Percentiles rank a stretch among this genome's conserved stretches.
These are phyloP conservation scores for Pythium guiyangense DNA, from an alignment of 352 stramenopile species.

Conservation along the genomic window DNA sequence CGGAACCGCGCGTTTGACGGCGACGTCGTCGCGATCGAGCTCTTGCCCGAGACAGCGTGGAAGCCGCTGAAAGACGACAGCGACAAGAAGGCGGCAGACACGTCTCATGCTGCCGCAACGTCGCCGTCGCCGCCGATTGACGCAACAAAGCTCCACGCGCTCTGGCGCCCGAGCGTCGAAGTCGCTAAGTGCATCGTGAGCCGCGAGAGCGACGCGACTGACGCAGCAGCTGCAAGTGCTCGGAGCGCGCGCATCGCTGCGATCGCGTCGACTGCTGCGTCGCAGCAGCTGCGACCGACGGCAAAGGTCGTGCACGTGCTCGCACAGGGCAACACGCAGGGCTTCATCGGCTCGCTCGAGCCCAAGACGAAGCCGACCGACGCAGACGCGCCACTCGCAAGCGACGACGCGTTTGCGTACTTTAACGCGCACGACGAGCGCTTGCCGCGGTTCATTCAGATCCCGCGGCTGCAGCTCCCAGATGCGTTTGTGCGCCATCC, in stretches of 20 bases:
- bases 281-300: slow-evolving; percentile 40
- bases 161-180: slow-evolving; percentile 44
- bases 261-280: slow-evolving; percentile 27
- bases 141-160: slow-evolving; percentile 30
- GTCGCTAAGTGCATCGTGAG: slow-evolving; percentile 27
- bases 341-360: slow-evolving; percentile 61
- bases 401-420: slow-evolving; percentile 56
- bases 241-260: slow-evolving; percentile 21
- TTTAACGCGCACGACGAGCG: slow-evolving; percentile 68
- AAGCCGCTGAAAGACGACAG: slow-evolving; percentile 29
- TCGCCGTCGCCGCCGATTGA: slow-evolving; percentile 19
- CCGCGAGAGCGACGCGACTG: not conserved
- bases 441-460: slow-evolving; percentile 64
- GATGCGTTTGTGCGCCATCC: slow-evolving; percentile 60
- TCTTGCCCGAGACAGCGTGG: slow-evolving; percentile 52
- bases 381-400: slow-evolving; percentile 25
- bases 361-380: slow-evolving; percentile 42
- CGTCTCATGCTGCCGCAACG: too few relatives aligned
- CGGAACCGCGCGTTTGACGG: slow-evolving; percentile 77
- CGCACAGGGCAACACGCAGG: slow-evolving; percentile 42
- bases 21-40: slow-evolving; percentile 69
- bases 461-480: slow-evolving; percentile 60
- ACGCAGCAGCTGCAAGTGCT: slow-evolving; percentile 5
- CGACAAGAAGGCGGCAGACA: slow-evolving; percentile 18
- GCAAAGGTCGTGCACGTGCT: slow-evolving; percentile 71